These are phyloP conservation scores for Grosmannia serpens DNA, from an alignment of 2,329 filamentous ascomycete species.

Conservation along the genomic window DNA sequence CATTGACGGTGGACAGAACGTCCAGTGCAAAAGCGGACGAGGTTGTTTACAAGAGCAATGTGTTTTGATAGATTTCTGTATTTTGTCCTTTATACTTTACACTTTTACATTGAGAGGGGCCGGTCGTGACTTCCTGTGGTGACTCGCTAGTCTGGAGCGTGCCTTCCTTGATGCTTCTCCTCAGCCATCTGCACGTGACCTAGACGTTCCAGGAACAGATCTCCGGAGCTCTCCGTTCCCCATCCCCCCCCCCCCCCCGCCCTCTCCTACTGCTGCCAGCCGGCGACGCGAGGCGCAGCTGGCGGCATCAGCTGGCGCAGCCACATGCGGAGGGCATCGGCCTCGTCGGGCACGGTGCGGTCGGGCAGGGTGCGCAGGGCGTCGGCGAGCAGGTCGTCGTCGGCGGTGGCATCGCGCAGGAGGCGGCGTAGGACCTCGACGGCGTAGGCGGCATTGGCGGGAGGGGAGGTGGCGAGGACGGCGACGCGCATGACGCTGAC, in stretches of 20 bases:
- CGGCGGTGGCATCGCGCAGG: slow-evolving; percentile 27
- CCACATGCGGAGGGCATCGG: slow-evolving; percentile 33
- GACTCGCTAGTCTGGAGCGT: neutral
- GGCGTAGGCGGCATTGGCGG: slow-evolving; percentile 17
- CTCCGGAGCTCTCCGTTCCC: no score
- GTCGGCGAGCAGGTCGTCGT: slow-evolving; percentile 26
- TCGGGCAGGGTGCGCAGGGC: slow-evolving; percentile 33
- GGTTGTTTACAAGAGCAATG: neutral
- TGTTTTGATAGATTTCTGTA: neutral
- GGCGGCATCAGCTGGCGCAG: slow-evolving; percentile 27
- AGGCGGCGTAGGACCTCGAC: slow-evolving; percentile 25
- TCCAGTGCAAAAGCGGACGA: neutral
- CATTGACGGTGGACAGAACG: neutral
- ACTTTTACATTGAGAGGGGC: neutral
- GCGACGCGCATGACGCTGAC: slow-evolving; percentile 35
- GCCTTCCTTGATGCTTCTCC: neutral
- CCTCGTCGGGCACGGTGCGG: slow-evolving; percentile 38
- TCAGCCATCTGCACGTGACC: no score
- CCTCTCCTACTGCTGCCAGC: neutral
- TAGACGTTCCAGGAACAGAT: no score
- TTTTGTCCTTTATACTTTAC: neutral
- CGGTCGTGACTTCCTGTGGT: neutral
- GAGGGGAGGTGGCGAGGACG: slow-evolving; percentile 6
- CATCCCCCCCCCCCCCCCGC: no score
- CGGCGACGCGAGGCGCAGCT: slow-evolving; percentile 11